A percentile compares a stretch with the other conserved stretches of the same genome.
These are phyloP conservation scores for Penicillium atrosanguineum DNA, from an alignment of 495 filamentous ascomycete species.

Conservation along the genomic window DNA sequence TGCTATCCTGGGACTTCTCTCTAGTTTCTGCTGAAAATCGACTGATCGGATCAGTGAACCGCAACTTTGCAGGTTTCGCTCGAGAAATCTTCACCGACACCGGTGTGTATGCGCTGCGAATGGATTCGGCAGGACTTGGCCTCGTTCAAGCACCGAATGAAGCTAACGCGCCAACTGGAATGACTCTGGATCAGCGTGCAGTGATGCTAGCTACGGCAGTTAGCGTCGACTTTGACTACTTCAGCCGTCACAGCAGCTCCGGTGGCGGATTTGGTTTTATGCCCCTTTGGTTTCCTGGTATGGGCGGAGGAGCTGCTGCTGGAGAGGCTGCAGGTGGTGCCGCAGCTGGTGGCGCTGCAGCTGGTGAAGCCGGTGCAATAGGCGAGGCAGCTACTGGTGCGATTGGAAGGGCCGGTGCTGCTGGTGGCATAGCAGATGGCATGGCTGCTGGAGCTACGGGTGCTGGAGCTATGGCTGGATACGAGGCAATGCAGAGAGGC, in stretches of 20 bases:
- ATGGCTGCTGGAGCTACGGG: slow-evolving; percentile 45
- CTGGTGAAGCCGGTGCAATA: slow-evolving; percentile 36
- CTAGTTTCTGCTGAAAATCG: slow-evolving; percentile 45
- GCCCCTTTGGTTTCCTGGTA: slow-evolving; percentile 58
- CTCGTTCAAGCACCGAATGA: slow-evolving; percentile 32
- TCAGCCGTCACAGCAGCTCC: slow-evolving; percentile 56
- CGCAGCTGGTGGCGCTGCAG: slow-evolving; percentile 40
- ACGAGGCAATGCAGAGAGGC: slow-evolving; percentile 61
- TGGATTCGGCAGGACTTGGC: slow-evolving; percentile 58
- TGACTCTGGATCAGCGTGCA: slow-evolving; percentile 70
- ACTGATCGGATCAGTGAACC: slow-evolving; percentile 62
- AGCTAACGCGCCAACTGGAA: slow-evolving; percentile 34
- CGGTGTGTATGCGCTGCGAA: slow-evolving; percentile 65
- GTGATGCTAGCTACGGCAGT: slow-evolving; percentile 72
- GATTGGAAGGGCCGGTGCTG: slow-evolving; percentile 21
- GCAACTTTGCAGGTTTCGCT: slow-evolving; percentile 67
- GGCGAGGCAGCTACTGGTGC: slow-evolving; percentile 38
- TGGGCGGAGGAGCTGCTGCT: slow-evolving; percentile 48
- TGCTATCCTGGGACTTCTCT: slow-evolving; percentile 59
- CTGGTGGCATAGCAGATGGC: slow-evolving; percentile 41
- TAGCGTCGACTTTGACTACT: slow-evolving; percentile 72
- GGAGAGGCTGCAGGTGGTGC: slow-evolving; percentile 41
- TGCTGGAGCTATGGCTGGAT: slow-evolving; percentile 60
- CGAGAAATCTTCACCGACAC: slow-evolving; percentile 71
- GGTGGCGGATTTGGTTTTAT: slow-evolving; percentile 53